Evolutionary conservation across 139 green algal species (phyloP).

Genomic region (Trebouxia sp.): DNA sequence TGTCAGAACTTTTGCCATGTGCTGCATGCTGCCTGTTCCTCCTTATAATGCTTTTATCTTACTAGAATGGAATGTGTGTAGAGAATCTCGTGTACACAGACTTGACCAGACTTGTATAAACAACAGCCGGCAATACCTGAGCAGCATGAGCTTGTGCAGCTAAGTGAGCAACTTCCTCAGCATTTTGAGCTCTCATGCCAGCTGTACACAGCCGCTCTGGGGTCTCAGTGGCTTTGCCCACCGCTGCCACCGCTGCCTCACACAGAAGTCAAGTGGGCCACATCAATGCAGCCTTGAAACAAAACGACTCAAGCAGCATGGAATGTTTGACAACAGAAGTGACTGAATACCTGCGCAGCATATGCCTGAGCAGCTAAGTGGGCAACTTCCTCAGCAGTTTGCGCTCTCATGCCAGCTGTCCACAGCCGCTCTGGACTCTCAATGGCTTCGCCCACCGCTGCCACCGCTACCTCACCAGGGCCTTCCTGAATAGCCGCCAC

Average conservation of each 20-base stretch:
- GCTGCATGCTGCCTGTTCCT: too few species aligned
- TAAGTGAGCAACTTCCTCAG: constrained; percentile 57
- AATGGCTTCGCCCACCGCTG: constrained; percentile 50
- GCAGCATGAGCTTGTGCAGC: constrained; percentile 39
- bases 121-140: constrained; percentile 38
- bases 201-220: constrained; percentile 82
- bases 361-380: constrained; percentile 48
- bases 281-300: too few species aligned
- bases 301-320: too few species aligned
- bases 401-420: constrained; percentile 61
- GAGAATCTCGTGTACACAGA: too few species aligned
- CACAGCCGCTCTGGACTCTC: constrained; percentile 90
- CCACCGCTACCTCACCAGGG: constrained; percentile 52
- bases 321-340: too few species aligned
- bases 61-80: too few species aligned
- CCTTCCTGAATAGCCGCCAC: constrained; percentile 61
- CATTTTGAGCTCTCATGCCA: constrained; percentile 55
- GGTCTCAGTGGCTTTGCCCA: constrained; percentile 65
- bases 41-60: too few species aligned
- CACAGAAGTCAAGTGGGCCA: too few species aligned
- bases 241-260: constrained; percentile 56
- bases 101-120: too few species aligned
- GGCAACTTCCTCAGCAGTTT: constrained; percentile 56
- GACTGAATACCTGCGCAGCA: constrained; percentile 37
- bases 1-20: too few species aligned